Conservation (phyloP, 306 rosid species). For the Glycine latifolia region DNA sequence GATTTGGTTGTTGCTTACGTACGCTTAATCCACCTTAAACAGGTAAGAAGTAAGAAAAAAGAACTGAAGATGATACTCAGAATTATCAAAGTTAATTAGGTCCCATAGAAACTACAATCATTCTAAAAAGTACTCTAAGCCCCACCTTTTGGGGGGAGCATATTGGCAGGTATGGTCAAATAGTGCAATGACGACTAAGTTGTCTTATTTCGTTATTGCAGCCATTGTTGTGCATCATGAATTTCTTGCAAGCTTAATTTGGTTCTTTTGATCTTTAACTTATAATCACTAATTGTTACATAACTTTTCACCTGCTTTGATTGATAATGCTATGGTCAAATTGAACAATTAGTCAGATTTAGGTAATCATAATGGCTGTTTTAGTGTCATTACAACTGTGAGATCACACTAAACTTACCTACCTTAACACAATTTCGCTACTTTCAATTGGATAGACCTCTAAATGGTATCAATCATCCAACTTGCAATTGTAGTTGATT, state of each 20-base stretch:
- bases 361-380: neutral
- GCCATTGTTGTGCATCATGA: constrained; percentile 4
- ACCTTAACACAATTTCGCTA: constrained; percentile 31
- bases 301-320: constrained; percentile 45
- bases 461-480: neutral
- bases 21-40: neutral
- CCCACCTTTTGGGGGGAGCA: constrained; percentile 17
- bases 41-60: neutral
- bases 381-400: constrained; percentile 33
- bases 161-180: constrained; percentile 48
- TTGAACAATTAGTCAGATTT: constrained; percentile 35
- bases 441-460: constrained; percentile 29
- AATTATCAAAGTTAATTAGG: constrained; percentile 39
- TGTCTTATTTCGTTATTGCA: constrained; percentile 1
- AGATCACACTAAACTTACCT: constrained; percentile 39
- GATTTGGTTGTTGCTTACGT: constrained; percentile 32
- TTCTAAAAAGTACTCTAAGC: constrained; percentile 36
- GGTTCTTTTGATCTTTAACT: constrained; percentile 8
- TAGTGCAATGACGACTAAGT: neutral
- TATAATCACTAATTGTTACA: constrained; percentile 11
- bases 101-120: constrained; percentile 33
- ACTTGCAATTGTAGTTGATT: constrained; percentile 2
- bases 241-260: constrained; percentile 3
- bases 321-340: constrained; percentile 36
- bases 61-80: constrained; percentile 2